These are phyloP conservation scores for Chondrus crispus DNA, from an alignment of 23 red algal species.

Conservation along the genomic window DNA sequence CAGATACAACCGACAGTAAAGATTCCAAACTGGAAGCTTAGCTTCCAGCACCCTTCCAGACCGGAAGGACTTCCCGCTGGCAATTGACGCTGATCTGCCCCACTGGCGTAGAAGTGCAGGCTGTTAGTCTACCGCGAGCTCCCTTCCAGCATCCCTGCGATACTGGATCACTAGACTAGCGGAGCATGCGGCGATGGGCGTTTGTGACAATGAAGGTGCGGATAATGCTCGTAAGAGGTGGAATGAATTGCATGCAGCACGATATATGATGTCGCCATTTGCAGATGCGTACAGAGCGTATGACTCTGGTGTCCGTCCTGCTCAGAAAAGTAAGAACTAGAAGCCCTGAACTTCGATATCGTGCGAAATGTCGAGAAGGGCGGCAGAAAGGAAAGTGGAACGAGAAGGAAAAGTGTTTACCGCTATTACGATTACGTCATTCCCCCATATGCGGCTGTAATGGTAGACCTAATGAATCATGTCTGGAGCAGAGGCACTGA, in stretches of 20 bases:
- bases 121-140: too few species aligned
- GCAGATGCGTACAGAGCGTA: background rate
- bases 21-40: too few species aligned
- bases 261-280: background rate
- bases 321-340: background rate
- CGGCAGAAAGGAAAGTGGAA: too few species aligned
- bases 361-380: too few species aligned
- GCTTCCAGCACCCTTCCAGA: too few species aligned
- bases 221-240: background rate
- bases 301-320: background rate
- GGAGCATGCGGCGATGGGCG: background rate
- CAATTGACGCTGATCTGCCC: too few species aligned
- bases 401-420: too few species aligned
- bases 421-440: background rate
- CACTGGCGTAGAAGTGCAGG: too few species aligned
- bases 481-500: background rate
- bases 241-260: background rate
- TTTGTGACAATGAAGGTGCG: background rate
- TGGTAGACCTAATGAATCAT: conserved; percentile 23
- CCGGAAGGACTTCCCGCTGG: too few species aligned
- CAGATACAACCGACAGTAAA: background rate
- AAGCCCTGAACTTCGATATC: too few species aligned
- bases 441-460: background rate
- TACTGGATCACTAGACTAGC: too few species aligned
- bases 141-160: too few species aligned